Evolutionary conservation across 306 rosid genomes (phyloP).

Genomic region (Acacia acuminata): DNA sequence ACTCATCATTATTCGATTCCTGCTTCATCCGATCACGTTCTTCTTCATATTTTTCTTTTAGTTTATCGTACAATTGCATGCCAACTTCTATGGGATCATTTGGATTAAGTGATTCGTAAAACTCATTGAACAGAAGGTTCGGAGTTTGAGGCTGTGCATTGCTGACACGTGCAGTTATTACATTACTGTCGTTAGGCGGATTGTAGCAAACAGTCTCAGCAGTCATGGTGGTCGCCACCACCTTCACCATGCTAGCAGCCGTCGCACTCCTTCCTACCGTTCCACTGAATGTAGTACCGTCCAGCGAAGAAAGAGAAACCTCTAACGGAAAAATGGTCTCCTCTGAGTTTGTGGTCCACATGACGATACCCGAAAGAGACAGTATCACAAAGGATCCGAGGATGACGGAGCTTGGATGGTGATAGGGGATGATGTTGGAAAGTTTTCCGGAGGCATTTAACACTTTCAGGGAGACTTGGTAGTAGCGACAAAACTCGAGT

Average conservation of each 20-base stretch:
- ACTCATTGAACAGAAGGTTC: background rate
- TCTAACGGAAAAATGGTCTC: background rate
- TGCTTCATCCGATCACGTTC: background rate
- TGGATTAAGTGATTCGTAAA: background rate
- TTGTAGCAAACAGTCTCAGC: background rate
- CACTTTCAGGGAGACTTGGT: slow-evolving; percentile 38
- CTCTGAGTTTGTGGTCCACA: background rate
- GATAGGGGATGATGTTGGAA: slow-evolving; percentile 43
- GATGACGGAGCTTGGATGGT: slow-evolving; percentile 23
- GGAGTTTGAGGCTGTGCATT: background rate
- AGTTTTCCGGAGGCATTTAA: slow-evolving; percentile 52
- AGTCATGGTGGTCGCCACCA: background rate
- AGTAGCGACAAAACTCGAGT: slow-evolving; percentile 38
- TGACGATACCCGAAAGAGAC: slow-evolving; percentile 32
- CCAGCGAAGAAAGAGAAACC: background rate
- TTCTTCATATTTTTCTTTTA: background rate
- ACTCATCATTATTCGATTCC: background rate
- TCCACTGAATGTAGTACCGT: background rate
- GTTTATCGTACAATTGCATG: too few species aligned
- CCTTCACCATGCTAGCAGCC: background rate
- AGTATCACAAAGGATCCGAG: slow-evolving; percentile 52
- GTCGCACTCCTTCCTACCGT: background rate
- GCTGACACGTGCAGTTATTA: background rate
- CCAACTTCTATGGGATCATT: background rate
- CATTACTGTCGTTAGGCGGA: background rate